Conservation (phyloP, 2,329 filamentous ascomycete species). For the Cryphonectria japonica region DNA sequence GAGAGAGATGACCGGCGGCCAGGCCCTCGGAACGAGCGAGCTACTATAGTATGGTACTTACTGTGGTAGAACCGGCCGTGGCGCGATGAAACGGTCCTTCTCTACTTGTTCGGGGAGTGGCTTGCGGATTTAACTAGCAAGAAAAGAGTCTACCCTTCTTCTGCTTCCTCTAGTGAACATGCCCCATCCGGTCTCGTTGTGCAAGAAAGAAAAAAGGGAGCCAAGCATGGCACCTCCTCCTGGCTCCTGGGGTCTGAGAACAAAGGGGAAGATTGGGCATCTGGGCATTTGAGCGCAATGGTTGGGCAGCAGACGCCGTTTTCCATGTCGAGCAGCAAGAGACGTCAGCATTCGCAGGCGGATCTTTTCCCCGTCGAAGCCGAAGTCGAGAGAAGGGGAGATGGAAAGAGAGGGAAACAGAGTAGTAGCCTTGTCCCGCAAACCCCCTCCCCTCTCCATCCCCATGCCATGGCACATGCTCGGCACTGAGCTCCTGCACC, state of each 20-base stretch:
- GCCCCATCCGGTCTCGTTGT: neutral
- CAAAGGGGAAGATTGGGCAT: neutral
- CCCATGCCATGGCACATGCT: neutral
- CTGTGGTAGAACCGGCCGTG: neutral
- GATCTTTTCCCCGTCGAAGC: neutral
- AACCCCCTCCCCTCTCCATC: neutral
- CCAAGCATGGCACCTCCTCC: neutral
- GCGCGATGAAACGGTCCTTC: neutral
- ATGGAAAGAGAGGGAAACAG: neutral
- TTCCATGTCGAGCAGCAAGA: neutral
- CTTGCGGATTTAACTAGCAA: neutral
- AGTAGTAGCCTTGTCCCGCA: neutral
- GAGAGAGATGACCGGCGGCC: neutral
- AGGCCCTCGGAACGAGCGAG: constrained; percentile 2
- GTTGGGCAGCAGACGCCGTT: neutral
- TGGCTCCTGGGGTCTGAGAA: neutral
- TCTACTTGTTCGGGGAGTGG: neutral
- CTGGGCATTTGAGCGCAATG: no score
- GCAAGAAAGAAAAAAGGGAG: no score
- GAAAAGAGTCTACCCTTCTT: neutral
- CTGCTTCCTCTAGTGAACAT: neutral
- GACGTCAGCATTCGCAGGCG: neutral
- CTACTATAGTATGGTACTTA: neutral
- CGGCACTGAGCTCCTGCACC: neutral
- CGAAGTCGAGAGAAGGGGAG: neutral